Percentiles rank a stretch among this genome's conserved stretches.
Evolutionary conservation across 768 basidiomycete genomes (phyloP).

Genomic region (Cantharellus cinnabarinus): DNA sequence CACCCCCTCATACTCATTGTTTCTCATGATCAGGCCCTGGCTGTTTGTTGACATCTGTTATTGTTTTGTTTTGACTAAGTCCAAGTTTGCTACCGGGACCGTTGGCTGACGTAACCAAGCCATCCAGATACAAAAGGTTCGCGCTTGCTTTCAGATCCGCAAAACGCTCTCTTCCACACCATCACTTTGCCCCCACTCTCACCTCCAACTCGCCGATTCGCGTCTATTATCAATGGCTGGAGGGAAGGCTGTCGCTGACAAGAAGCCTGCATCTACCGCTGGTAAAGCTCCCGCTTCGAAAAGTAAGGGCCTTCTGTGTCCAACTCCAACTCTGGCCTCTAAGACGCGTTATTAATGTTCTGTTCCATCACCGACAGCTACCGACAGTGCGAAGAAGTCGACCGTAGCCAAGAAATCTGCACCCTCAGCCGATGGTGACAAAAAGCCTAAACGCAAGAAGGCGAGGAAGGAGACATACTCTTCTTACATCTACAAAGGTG

Average conservation of each 20-base stretch:
- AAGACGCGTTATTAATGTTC: neutral
- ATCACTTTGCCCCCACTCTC: neutral
- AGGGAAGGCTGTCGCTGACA: slow-evolving; percentile 5
- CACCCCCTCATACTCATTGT: too few species aligned
- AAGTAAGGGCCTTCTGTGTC: neutral
- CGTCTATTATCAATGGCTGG: slow-evolving; percentile 6
- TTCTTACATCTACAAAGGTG: slow-evolving; percentile 81
- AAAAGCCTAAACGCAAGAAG: slow-evolving; percentile 69
- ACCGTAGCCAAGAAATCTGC: slow-evolving; percentile 28
- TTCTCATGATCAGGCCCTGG: too few species aligned
- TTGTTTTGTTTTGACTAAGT: too few species aligned
- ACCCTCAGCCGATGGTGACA: slow-evolving; percentile 35
- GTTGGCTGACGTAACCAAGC: too few species aligned
- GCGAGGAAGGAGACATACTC: slow-evolving; percentile 81
- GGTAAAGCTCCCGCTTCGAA: slow-evolving; percentile 32
- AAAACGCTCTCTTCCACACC: too few species aligned
- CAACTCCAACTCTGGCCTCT: neutral
- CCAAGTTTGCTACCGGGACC: too few species aligned
- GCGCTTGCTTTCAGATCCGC: too few species aligned
- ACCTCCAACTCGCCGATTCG: neutral
- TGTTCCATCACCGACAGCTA: slow-evolving; percentile 38
- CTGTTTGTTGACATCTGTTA: too few species aligned
- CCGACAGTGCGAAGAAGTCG: slow-evolving; percentile 49
- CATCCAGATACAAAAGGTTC: too few species aligned
- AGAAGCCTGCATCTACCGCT: slow-evolving; percentile 63